Percentiles rank a stretch among this genome's conserved stretches.
These are phyloP conservation scores for Cinnamomum chago DNA, from an alignment of 164 flowering plant species.

Conservation along the genomic window DNA sequence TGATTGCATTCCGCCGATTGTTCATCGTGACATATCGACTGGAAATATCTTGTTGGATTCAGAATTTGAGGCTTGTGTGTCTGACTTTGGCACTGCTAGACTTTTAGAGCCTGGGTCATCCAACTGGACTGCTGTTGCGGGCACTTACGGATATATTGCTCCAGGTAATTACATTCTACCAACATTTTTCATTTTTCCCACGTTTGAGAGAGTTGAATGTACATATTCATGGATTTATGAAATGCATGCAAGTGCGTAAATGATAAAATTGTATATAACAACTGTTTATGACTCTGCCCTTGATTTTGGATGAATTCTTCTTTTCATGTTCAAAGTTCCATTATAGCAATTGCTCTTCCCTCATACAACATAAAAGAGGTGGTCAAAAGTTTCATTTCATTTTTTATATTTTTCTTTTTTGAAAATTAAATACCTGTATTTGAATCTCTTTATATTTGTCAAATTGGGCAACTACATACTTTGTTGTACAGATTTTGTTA, in stretches of 20 bases:
- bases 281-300: neutral
- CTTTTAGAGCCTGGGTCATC: neutral
- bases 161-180: conserved; percentile 2
- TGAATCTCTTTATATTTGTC: no score
- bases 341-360: neutral
- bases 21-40: conserved; percentile 16
- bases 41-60: conserved; percentile 11
- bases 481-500: no score
- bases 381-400: no score
- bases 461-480: no score
- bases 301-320: neutral
- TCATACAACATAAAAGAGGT: no score
- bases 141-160: conserved; percentile 4
- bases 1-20: conserved; percentile 8
- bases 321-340: no score
- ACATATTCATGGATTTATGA: neutral
- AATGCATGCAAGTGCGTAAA: no score
- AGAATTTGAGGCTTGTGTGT: conserved; percentile 5
- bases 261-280: no score
- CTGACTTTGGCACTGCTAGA: conserved; percentile 8
- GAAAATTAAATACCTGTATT: no score
- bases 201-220: neutral
- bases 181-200: neutral
- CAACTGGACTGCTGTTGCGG: conserved; percentile 1
- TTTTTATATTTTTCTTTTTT: no score